Percentiles rank a stretch among this genome's conserved stretches.
Conservation (phyloP, 257 asterid genomes). For the Plantago ovata region DNA sequence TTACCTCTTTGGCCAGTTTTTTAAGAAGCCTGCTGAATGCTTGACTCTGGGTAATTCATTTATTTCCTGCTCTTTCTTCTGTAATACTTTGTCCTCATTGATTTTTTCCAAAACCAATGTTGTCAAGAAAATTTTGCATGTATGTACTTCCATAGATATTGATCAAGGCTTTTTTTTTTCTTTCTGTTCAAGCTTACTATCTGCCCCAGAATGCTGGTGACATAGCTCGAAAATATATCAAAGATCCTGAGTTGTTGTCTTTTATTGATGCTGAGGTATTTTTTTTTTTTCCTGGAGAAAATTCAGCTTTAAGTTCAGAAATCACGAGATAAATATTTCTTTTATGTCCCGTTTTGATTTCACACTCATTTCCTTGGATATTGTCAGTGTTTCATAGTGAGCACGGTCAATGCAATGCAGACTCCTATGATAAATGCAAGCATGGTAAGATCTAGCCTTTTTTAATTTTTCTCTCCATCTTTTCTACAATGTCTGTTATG, state of each 20-base stretch:
- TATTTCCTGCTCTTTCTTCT: slow-evolving; percentile 3
- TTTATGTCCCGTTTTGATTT: slow-evolving; percentile 2
- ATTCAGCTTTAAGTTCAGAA: not conserved
- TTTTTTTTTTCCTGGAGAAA: slow-evolving; percentile 19
- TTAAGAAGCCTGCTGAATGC: slow-evolving; percentile 89
- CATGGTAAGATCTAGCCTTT: slow-evolving; percentile 58
- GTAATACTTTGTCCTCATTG: too few species aligned
- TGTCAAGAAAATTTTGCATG: too few species aligned
- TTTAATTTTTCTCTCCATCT: not conserved
- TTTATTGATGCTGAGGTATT: slow-evolving; percentile 95
- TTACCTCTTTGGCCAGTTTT: slow-evolving; percentile 87
- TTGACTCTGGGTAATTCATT: slow-evolving; percentile 73
- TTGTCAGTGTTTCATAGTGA: slow-evolving; percentile 93
- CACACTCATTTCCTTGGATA: slow-evolving; percentile 13
- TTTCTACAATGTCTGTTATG: not conserved
- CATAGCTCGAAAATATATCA: slow-evolving; percentile 79
- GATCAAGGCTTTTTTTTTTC: slow-evolving; percentile 26
- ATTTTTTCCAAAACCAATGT: too few species aligned
- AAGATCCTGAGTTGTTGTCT: slow-evolving; percentile 78
- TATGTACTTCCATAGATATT: slow-evolving; percentile 3
- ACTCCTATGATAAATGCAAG: slow-evolving; percentile 99
- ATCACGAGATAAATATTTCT: not conserved
- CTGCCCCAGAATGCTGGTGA: slow-evolving; percentile 95
- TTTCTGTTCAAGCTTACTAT: slow-evolving; percentile 81
- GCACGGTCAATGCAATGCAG: slow-evolving; percentile 82